Base-by-base conservation (phyloP, 148 eudicot species). In the Vaccinium macrocarpon region DNA sequence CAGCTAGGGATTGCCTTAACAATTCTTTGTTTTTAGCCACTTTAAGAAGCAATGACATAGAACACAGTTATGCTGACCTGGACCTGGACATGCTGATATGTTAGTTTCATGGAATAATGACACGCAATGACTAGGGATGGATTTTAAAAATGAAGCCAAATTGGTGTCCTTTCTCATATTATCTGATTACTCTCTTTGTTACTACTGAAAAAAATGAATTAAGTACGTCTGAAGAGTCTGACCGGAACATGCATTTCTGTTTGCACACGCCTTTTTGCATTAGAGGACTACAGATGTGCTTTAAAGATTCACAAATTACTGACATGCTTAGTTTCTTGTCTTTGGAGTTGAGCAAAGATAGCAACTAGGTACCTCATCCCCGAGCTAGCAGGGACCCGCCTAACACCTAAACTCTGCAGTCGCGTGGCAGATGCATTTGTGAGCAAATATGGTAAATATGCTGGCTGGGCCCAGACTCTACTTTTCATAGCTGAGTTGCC, bases 401-500 rank as follows among this genome's bases (percentile, higher is more conserved):
- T 95, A 84, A 92, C 98, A 13, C 83, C 95, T 48, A 95, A 92
- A 89, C 86, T 92, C 59, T 85, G 88, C 85, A 84, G 52, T 62
- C 96, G 92, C n/a, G 98, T 95, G 84, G 91, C 99, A 21, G 99
- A 95, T 84, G 97, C 98, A 72, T 97, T 97, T 90, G 95, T 97
- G 79, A 84, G 89, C 70, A 95, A 89, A 88, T 97, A 97, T 81
- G 99, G 99, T 62, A 95, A 93, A 84, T 97, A 92, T 86, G 99
- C 99, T 84, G 99, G 98, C 46, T 95, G 99, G 99, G 99, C 97
- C 19, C 99, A 97, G 83, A 95, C 99, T 8, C 92, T 97, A 52
- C 94, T 97, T 70, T 97, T 97, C 90, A 93, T 97, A 80, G 96
- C 99, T 10, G 98, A 97, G 86, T 86, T 97, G 80, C 99, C 99